Base-by-base conservation (phyloP, 305 asterid species). In the Salvia sclarea region DNA sequence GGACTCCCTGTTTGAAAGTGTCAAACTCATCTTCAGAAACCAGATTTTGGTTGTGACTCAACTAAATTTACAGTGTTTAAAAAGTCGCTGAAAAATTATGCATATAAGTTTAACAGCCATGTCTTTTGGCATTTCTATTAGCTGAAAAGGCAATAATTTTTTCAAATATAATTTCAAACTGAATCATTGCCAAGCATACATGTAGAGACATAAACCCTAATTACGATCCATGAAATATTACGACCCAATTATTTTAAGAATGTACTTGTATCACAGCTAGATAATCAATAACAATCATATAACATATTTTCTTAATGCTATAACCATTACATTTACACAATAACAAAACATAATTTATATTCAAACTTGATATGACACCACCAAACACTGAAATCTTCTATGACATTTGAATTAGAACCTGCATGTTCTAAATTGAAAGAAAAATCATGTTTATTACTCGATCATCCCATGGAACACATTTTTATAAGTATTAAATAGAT, bases 1-100 rank as follows among this genome's bases (percentile, higher is more conserved):
- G 98, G 97, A 81, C 99, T 94, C 80, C 99, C 99, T 94, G 82
- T 60, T 66, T 71, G 8, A 30, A 65, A 56, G 61, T 43, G 57
- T 44, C 48, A 40, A 59, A 61, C 11, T 43, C 56, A 12, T 44
- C 33, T 56, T 71, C 31, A 77, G 80, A 63, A 73, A 74, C 45
- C 44, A 66, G 24, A 61, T 54, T 59, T 54, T 41, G 56, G 41
- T 61, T 45, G 69, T 68, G 61, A 53, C 13, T 64, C 68, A 56
- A 68, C 38, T 45, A 38, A 44, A 61, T 40, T 57, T 63, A 44
- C 47, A 63, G 22, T 8, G 31, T 18, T 66, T 12, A 68, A 33
- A 20, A 54, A 70, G 57, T 59, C 53, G 2, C 14, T 18, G 8
- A 20, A 70, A 70, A 18, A 60, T 54, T 61, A 30, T 31, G 48